These are phyloP conservation scores for Fusarium sp. DNA, from an alignment of 2,329 filamentous ascomycete genomes.

Conservation along the genomic window DNA sequence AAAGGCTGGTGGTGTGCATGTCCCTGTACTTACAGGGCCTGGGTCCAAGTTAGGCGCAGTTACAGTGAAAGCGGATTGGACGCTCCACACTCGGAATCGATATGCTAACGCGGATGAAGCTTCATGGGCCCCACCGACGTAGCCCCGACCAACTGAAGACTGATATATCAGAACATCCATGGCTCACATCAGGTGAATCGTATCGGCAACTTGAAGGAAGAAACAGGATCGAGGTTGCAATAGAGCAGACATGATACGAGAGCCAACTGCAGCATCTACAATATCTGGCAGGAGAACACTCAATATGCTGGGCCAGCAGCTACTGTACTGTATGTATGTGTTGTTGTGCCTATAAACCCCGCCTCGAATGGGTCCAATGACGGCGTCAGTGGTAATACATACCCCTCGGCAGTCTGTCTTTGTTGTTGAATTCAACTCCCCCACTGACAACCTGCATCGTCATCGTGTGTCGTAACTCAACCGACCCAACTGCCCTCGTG, in stretches of 20 bases:
- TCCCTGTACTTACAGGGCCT: conserved; percentile 46
- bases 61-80: conserved; percentile 50
- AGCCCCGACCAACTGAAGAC: conserved; percentile 44
- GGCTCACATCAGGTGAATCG: conserved; percentile 46
- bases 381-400: conserved; percentile 17
- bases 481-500: conserved; percentile 32
- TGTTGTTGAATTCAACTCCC: conserved; percentile 2
- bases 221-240: conserved; percentile 18
- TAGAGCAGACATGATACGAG: background rate
- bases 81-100: conserved; percentile 42
- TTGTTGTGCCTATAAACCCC: conserved; percentile 20
- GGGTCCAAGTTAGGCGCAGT: conserved; percentile 37
- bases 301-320: background rate
- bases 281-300: background rate
- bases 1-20: conserved; percentile 35
- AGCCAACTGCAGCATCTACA: background rate
- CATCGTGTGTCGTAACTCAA: conserved; percentile 38
- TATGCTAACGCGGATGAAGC: conserved; percentile 45
- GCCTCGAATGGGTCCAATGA: conserved; percentile 29
- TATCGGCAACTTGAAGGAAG: conserved; percentile 15
- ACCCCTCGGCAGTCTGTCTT: conserved; percentile 9
- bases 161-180: conserved; percentile 42
- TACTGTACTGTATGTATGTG: background rate
- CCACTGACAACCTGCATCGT: conserved; percentile 30
- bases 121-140: conserved; percentile 39